These are phyloP conservation scores for Pestalotiopsis fici DNA, from an alignment of 2,329 filamentous ascomycete genomes.

Conservation along the genomic window DNA sequence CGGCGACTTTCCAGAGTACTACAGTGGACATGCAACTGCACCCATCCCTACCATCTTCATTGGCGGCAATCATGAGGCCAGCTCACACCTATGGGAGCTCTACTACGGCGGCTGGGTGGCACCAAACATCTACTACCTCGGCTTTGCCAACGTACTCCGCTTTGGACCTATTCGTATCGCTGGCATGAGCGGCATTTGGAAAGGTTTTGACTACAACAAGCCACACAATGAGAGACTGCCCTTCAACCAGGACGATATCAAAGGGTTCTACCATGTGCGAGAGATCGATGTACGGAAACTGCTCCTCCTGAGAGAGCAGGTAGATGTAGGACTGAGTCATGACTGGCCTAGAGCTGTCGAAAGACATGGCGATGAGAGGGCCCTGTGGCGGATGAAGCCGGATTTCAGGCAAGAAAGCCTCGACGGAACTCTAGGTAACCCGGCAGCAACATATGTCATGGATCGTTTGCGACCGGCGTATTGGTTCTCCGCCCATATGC, in stretches of 20 bases:
- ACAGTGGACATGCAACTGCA: constrained; percentile 73
- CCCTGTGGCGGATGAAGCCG: constrained; percentile 73
- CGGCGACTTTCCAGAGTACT: constrained; percentile 94
- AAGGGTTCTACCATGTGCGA: constrained; percentile 84
- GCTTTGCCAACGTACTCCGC: constrained; percentile 84
- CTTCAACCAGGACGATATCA: constrained; percentile 75
- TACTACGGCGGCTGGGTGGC: constrained; percentile 98
- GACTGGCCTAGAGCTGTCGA: constrained; percentile 92
- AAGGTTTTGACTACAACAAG: constrained; percentile 83
- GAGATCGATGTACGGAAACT: constrained; percentile 92
- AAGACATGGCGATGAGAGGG: constrained; percentile 68
- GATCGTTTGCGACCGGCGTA: constrained; percentile 78
- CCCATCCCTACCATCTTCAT: constrained; percentile 92
- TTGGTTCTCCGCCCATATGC: constrained; percentile 95
- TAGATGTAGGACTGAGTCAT: constrained; percentile 90
- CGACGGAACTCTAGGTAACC: constrained; percentile 75
- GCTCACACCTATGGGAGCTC: constrained; percentile 86
- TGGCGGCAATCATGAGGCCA: constrained; percentile 93
- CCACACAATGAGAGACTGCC: constrained; percentile 84
- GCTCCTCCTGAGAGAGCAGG: constrained; percentile 78
- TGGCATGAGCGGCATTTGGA: constrained; percentile 93
- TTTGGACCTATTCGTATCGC: constrained; percentile 85
- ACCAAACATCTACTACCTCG: constrained; percentile 95
- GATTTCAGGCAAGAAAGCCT: constrained; percentile 76
- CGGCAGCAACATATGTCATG: constrained; percentile 78